Evolutionary conservation across 1,284 basidiomycete genomes (phyloP), one percentile per base, ranked within the genome.

Genomic region (Vanrija pseudolonga): DNA sequence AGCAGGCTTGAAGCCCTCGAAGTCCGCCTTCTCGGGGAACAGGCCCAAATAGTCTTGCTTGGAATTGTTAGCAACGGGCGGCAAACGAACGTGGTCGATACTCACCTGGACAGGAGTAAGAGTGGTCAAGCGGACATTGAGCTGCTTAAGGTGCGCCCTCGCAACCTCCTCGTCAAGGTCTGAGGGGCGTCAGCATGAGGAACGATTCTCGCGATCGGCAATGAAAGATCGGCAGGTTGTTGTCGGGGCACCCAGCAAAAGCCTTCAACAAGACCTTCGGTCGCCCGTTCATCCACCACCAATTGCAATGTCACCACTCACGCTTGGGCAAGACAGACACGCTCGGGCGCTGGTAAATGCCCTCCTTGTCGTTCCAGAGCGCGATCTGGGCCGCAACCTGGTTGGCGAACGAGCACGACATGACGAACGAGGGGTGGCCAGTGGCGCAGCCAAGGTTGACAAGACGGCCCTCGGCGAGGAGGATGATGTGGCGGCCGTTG

Each of bases 351-450:
- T 60, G 77, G 60, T 68, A 67, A 75, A 86, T 83, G 24, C 39
- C 19, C n/a, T n/a, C 39, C 38, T 43, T 53, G 68, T 88, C 89
- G 55, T 89, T 93, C 94, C 93, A 99, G 75, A 98, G 87, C 24
- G 92, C 95, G 70, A 99, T 98, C 82, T 98, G 95, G 47, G 95
- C 95, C 65, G 98, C 84, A 59, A 93, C 90, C 81, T 99, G 95
- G 85, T 98, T 98, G 77, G 91, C 82, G 83, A 99, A 99, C 53
- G 96, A 98, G 83, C 93, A 97, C 38, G 94, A 97, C 96, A 99
- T 98, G 81, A 99, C 95, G 57, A 73, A 75, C 50, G 91, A 94
- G 43, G 91, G 91, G 79, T 95, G 91, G 54, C 91, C 91, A 61
- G 90, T 95, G 44, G 80, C 87, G 57, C 80, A 94, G 82, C 95